A percentile compares a stretch with the other conserved stretches of the same genome.
phyloP scores from a whole-genome alignment of 2,329 filamentous ascomycete species.

The Fusarium sp. region DNA sequence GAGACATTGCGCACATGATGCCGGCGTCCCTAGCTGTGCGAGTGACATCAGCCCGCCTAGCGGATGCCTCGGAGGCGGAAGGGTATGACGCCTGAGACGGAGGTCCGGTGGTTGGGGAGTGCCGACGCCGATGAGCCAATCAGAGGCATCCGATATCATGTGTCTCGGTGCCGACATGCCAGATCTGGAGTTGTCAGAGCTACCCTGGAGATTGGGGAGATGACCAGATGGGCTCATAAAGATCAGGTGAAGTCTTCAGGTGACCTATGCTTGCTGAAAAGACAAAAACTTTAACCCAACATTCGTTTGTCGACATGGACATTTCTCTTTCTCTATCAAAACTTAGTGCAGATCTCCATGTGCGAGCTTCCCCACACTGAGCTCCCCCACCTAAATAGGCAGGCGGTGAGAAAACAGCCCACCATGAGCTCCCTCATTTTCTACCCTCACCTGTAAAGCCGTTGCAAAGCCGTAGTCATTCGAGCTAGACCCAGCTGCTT shows the following conservation, averaged over 20 bases:
- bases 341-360: background rate
- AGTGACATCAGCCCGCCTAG: conserved; percentile 36
- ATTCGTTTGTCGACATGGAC: background rate
- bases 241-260: conserved; percentile 22
- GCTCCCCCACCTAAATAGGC: conserved; percentile 9
- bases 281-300: background rate
- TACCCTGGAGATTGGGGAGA: conserved; percentile 16
- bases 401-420: conserved; percentile 39
- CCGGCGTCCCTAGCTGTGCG: conserved; percentile 10
- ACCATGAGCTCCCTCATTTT: conserved; percentile 25
- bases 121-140: conserved; percentile 34
- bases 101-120: conserved; percentile 13
- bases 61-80: conserved; percentile 36
- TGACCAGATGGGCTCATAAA: background rate
- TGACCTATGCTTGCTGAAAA: background rate
- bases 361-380: background rate
- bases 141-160: conserved; percentile 12
- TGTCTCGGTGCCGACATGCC: conserved; percentile 20
- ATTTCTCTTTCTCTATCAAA: background rate
- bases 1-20: conserved; percentile 42
- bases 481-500: background rate
- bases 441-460: conserved; percentile 26
- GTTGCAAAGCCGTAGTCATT: conserved; percentile 16
- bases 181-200: conserved; percentile 19
- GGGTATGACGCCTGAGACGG: conserved; percentile 37